These are phyloP conservation scores for Hyaloperonospora brassicae DNA, from an alignment of 352 stramenopile genomes.

Conservation along the genomic window DNA sequence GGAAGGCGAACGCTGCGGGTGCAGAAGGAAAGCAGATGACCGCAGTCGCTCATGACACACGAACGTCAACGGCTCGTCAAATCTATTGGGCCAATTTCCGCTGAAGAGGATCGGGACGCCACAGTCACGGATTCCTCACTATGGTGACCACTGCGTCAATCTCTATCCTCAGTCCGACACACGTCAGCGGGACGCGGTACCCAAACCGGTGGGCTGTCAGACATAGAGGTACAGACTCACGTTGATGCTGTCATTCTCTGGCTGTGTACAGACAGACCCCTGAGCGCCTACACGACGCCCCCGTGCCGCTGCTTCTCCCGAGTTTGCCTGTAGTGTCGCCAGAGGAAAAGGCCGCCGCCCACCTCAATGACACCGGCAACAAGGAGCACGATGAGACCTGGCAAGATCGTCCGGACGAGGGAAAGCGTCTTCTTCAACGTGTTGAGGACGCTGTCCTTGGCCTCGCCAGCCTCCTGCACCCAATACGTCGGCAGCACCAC, in stretches of 20 bases:
- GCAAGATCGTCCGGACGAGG: conserved; percentile 45
- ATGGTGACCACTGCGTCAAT: too few relatives aligned
- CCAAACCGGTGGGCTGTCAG: too few relatives aligned
- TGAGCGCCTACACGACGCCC: conserved; percentile 23
- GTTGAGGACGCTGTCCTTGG: conserved; percentile 31
- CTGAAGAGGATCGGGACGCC: too few relatives aligned
- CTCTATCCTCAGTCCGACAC: too few relatives aligned
- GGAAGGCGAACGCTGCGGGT: too few relatives aligned
- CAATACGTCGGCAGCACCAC: conserved; percentile 58
- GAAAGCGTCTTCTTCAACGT: conserved; percentile 43
- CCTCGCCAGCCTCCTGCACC: conserved; percentile 40
- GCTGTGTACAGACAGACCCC: conserved; percentile 8
- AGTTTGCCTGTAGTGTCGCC: conserved; percentile 29
- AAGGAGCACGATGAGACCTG: conserved; percentile 48
- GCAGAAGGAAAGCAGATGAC: too few relatives aligned
- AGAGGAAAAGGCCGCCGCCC: conserved; percentile 38
- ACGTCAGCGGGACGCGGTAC: too few relatives aligned
- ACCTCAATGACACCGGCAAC: conserved; percentile 35
- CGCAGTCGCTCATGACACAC: too few relatives aligned
- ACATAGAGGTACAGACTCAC: not conserved
- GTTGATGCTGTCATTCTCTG: not conserved
- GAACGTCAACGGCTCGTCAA: too few relatives aligned
- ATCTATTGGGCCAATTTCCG: too few relatives aligned
- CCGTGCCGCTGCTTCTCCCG: conserved; percentile 15
- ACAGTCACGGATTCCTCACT: too few relatives aligned